A percentile compares a stretch with the other conserved stretches of the same genome.
phyloP scores from a whole-genome alignment of 192 early-diverging fungal species.

The Coemansia sp. region DNA sequence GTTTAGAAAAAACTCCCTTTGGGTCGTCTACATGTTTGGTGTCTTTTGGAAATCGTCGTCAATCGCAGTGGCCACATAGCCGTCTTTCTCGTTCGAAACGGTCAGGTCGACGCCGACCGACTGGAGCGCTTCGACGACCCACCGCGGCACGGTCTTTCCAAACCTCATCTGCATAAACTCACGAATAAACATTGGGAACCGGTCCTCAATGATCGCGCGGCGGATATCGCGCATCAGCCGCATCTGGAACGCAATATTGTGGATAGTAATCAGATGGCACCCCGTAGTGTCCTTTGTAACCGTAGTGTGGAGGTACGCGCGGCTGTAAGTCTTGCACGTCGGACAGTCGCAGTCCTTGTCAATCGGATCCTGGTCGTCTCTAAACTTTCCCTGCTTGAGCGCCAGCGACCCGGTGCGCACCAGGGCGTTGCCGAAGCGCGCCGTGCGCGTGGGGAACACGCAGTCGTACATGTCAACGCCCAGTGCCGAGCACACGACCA shows the following conservation, averaged over 20 bases:
- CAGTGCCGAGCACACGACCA: conserved; percentile 81
- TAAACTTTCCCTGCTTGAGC: conserved; percentile 62
- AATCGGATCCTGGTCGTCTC: conserved; percentile 66
- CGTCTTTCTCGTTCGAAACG: conserved; percentile 15
- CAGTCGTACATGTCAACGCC: conserved; percentile 93
- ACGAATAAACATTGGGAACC: conserved; percentile 68
- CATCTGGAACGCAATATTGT: conserved; percentile 85
- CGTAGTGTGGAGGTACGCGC: conserved; percentile 68
- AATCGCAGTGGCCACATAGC: conserved; percentile 34
- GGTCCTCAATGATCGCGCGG: conserved; percentile 63
- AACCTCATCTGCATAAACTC: conserved; percentile 67
- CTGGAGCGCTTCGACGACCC: conserved; percentile 70
- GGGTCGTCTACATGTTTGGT: conserved; percentile 15
- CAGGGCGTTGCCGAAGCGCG: conserved; percentile 84
- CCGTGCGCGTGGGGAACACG: conserved; percentile 86
- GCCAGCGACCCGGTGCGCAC: conserved; percentile 67
- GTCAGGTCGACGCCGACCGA: conserved; percentile 67
- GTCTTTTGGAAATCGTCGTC: conserved; percentile 42
- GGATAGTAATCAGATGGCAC: conserved; percentile 76
- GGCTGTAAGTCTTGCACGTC: conserved; percentile 71
- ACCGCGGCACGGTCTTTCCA: conserved; percentile 60
- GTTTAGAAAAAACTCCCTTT: neutral
- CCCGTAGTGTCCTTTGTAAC: conserved; percentile 75
- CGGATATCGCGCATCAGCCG: conserved; percentile 78
- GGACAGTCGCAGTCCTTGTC: conserved; percentile 74